Evolutionary conservation across 352 stramenopile species (phyloP).

Genomic region (Labyrinthula sp.): DNA sequence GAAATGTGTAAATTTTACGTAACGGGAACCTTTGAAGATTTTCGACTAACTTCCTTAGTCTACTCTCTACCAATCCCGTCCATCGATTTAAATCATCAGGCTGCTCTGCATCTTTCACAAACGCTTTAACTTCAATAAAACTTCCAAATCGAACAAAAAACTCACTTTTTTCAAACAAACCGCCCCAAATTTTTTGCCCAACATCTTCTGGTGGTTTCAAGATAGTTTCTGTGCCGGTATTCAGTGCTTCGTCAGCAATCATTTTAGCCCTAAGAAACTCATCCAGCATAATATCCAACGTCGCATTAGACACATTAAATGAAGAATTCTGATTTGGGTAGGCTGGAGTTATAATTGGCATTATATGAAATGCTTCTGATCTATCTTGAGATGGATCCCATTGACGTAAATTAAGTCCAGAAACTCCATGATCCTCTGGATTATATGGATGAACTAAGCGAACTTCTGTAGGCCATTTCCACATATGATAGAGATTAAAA

Average conservation of each 20-base stretch:
- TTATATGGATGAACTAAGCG: constrained; percentile 43
- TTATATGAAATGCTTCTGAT: constrained; percentile 63
- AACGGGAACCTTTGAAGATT: constrained; percentile 17
- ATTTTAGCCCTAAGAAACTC: constrained; percentile 11
- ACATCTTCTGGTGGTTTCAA: too few species aligned
- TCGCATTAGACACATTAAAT: constrained; percentile 68
- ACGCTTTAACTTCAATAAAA: constrained; percentile 24
- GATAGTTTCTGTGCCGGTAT: too few species aligned
- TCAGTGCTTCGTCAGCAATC: too few species aligned
- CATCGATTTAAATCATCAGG: constrained; percentile 20
- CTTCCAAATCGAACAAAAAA: constrained; percentile 24
- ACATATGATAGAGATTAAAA: constrained; percentile 75
- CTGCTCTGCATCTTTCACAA: background rate
- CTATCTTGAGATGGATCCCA: constrained; percentile 4
- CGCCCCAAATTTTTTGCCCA: constrained; percentile 10
- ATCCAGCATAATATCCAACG: constrained; percentile 16
- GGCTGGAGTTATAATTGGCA: constrained; percentile 95
- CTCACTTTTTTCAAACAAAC: constrained; percentile 6
- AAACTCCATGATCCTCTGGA: constrained; percentile 7
- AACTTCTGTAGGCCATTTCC: constrained; percentile 82
- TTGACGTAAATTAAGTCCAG: constrained; percentile 5
- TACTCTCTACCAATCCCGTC: constrained; percentile 20
- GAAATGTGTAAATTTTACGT: constrained; percentile 19
- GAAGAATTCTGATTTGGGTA: constrained; percentile 93
- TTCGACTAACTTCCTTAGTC: constrained; percentile 17